Conservation (phyloP, 345 rosid species). For the Syzygium oleosum region DNA sequence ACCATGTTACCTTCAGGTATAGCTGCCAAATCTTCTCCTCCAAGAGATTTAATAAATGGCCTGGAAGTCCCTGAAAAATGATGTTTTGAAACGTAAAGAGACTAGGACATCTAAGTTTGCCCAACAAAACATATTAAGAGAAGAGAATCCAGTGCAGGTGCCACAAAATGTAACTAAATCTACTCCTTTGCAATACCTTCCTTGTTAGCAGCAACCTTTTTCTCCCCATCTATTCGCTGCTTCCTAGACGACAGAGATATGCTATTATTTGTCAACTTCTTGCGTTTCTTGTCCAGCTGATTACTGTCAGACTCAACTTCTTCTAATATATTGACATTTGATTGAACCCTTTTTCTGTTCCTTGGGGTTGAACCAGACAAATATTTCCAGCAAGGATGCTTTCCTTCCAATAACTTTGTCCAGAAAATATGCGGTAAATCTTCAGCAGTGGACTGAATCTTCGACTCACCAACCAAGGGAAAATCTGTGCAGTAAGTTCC, state of each 20-base stretch:
- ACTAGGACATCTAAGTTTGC: background rate
- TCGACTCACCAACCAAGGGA: slow-evolving; percentile 55
- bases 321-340: slow-evolving; percentile 17
- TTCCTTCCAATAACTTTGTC: slow-evolving; percentile 58
- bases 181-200: slow-evolving; percentile 29
- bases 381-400: slow-evolving; percentile 66
- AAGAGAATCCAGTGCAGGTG: background rate
- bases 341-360: slow-evolving; percentile 52
- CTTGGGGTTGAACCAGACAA: slow-evolving; percentile 42
- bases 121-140: background rate
- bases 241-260: slow-evolving; percentile 13
- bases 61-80: slow-evolving; percentile 37
- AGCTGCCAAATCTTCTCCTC: slow-evolving; percentile 14
- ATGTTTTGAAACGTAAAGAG: background rate
- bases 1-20: slow-evolving; percentile 17
- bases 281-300: slow-evolving; percentile 44
- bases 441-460: slow-evolving; percentile 34
- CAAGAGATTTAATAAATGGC: slow-evolving; percentile 11
- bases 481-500: slow-evolving; percentile 37
- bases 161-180: background rate
- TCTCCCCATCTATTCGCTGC: slow-evolving; percentile 15
- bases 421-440: slow-evolving; percentile 57
- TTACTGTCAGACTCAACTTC: slow-evolving; percentile 17
- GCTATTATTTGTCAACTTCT: slow-evolving; percentile 28
- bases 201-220: slow-evolving; percentile 13